Conservation (phyloP, 345 rosid genomes). For the Murraya koenigii region DNA sequence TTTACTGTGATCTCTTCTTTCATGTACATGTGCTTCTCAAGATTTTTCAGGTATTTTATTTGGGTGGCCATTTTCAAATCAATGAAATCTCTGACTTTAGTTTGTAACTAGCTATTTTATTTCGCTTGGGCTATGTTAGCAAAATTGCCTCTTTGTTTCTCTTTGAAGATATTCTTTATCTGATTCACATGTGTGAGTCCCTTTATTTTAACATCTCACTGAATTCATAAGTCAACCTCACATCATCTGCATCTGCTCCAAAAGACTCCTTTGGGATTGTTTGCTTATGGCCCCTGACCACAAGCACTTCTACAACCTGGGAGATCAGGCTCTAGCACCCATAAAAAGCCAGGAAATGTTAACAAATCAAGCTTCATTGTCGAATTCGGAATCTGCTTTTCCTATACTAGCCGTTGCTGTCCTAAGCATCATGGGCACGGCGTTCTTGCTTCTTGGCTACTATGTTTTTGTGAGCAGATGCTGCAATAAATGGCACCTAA, state of each 20-base stretch:
- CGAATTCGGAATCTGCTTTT: slow-evolving; percentile 36
- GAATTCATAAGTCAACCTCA: slow-evolving; percentile 10
- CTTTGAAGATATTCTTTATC: background rate
- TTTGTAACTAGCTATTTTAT: background rate
- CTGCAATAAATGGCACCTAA: slow-evolving; percentile 36
- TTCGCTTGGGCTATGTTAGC: slow-evolving; percentile 16
- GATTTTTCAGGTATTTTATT: background rate
- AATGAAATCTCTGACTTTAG: slow-evolving; percentile 9
- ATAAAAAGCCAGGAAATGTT: slow-evolving; percentile 17
- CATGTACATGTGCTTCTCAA: slow-evolving; percentile 14
- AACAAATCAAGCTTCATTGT: slow-evolving; percentile 13
- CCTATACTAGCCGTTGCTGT: slow-evolving; percentile 43
- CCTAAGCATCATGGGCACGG: slow-evolving; percentile 34
- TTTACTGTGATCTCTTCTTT: background rate
- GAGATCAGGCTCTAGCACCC: slow-evolving; percentile 19
- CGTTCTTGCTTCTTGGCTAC: slow-evolving; percentile 44
- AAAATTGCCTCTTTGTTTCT: slow-evolving; percentile 13
- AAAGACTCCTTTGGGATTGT: slow-evolving; percentile 4
- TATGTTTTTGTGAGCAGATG: slow-evolving; percentile 42
- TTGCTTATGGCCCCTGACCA: slow-evolving; percentile 28
- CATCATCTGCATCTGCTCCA: background rate
- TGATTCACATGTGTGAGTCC: background rate
- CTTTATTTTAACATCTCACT: background rate
- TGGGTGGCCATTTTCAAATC: background rate
- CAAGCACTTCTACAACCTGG: background rate